A percentile compares a stretch with the other conserved stretches of the same genome.
These are phyloP conservation scores for Angomonas desouzai DNA, from an alignment of 208 protist genomes.

Conservation along the genomic window DNA sequence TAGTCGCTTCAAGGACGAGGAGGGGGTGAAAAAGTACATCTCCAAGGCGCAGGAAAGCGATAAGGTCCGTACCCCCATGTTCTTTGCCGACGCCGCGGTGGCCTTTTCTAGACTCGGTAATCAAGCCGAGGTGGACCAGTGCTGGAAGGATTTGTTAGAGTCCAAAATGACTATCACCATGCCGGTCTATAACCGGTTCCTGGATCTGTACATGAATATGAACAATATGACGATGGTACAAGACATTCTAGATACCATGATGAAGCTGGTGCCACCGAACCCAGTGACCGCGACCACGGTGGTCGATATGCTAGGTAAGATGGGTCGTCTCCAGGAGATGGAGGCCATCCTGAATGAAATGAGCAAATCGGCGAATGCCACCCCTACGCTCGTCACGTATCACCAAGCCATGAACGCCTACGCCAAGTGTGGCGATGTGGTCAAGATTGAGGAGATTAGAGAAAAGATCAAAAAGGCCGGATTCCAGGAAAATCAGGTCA, in stretches of 20 bases:
- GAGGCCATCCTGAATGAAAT: constrained; percentile 87
- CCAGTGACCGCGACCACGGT: constrained; percentile 88
- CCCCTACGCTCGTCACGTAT: constrained; percentile 86
- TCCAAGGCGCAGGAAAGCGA: constrained; percentile 43
- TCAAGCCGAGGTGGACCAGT: constrained; percentile 48
- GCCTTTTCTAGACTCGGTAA: constrained; percentile 69
- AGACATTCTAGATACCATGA: constrained; percentile 88
- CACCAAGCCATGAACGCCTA: constrained; percentile 91
- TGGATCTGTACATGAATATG: constrained; percentile 78
- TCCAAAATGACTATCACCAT: constrained; percentile 79
- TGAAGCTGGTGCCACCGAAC: constrained; percentile 86
- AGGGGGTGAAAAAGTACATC: constrained; percentile 60
- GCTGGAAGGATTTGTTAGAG: constrained; percentile 70
- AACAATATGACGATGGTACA: constrained; percentile 86
- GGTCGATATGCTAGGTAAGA: constrained; percentile 91
- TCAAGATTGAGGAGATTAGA: constrained; percentile 79
- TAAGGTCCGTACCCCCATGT: constrained; percentile 48
- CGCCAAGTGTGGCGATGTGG: constrained; percentile 85
- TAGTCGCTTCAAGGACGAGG: constrained; percentile 61
- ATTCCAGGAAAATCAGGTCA: constrained; percentile 78
- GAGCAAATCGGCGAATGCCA: constrained; percentile 72
- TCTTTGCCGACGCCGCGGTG: constrained; percentile 77
- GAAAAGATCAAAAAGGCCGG: constrained; percentile 54
- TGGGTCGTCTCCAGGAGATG: constrained; percentile 86
- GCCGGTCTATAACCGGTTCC: constrained; percentile 89